Conservation (phyloP, 345 rosid species). For the Nephelium lappaceum region DNA sequence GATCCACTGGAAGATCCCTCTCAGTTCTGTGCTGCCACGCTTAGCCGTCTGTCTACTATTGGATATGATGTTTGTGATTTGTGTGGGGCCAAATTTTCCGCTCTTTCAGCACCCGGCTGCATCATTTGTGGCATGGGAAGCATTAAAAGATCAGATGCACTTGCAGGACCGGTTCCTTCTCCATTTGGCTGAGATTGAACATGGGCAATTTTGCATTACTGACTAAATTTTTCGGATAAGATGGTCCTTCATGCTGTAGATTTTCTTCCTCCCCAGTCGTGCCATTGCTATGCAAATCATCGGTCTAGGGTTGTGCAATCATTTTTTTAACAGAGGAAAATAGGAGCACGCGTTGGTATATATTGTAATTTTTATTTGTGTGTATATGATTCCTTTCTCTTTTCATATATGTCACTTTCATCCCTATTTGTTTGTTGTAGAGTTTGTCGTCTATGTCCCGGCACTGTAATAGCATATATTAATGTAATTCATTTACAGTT, state of each 20-base stretch:
- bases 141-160: conserved; percentile 88
- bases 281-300: not conserved
- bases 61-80: conserved; percentile 97
- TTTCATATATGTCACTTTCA: not conserved
- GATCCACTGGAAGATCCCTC: conserved; percentile 97
- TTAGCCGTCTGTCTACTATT: conserved; percentile 91
- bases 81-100: conserved; percentile 94
- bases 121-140: conserved; percentile 98
- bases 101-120: conserved; percentile 89
- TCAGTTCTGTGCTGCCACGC: conserved; percentile 93
- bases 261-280: not conserved
- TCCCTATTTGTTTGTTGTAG: conserved; percentile 14
- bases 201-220: not conserved
- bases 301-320: not conserved
- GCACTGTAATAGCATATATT: not conserved
- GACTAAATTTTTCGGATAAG: not conserved
- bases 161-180: conserved; percentile 73
- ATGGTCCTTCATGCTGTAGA: not conserved
- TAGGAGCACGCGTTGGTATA: conserved; percentile 20
- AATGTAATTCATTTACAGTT: conserved; percentile 13
- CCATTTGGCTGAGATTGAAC: conserved; percentile 70
- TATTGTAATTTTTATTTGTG: conserved; percentile 24
- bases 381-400: conserved; percentile 18
- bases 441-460: not conserved
- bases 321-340: not conserved